These are phyloP conservation scores for Populus trichocarpa DNA, from an alignment of 441 rosid species.

Conservation along the genomic window DNA sequence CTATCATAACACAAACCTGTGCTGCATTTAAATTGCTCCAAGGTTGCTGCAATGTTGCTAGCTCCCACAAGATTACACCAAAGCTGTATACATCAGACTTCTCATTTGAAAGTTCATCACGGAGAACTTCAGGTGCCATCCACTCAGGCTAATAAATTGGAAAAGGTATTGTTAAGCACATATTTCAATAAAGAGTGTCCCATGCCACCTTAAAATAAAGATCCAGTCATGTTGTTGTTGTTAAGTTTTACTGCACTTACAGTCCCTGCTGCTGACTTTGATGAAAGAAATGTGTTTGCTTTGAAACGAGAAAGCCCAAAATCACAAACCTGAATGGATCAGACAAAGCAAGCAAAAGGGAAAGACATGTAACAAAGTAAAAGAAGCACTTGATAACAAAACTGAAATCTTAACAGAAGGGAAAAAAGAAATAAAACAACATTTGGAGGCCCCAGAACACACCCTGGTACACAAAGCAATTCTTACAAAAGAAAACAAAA, in stretches of 20 bases:
- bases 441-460: constrained; percentile 1
- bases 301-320: constrained; percentile 97
- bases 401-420: background rate
- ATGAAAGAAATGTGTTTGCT: constrained; percentile 92
- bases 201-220: constrained; percentile 16
- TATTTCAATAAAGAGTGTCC: constrained; percentile 5
- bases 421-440: constrained; percentile 4
- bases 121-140: constrained; percentile 99
- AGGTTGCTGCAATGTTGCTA: constrained; percentile 91
- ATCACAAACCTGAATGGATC: constrained; percentile 78
- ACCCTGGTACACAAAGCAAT: background rate
- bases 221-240: background rate
- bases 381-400: background rate
- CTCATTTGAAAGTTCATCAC: constrained; percentile 96
- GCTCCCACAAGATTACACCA: constrained; percentile 97
- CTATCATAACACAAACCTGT: constrained; percentile 58
- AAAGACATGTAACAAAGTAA: background rate
- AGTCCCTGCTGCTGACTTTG: constrained; percentile 98
- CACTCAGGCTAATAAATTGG: constrained; percentile 82
- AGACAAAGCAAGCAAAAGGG: constrained; percentile 15
- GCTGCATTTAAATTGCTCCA: constrained; percentile 95
- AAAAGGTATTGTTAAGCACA: constrained; percentile 18
- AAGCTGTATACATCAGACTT: constrained; percentile 97
- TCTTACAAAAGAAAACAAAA: background rate
- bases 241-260: constrained; percentile 55